Conservation (phyloP, 805 yeast species). For the Kazachstania viticola region DNA sequence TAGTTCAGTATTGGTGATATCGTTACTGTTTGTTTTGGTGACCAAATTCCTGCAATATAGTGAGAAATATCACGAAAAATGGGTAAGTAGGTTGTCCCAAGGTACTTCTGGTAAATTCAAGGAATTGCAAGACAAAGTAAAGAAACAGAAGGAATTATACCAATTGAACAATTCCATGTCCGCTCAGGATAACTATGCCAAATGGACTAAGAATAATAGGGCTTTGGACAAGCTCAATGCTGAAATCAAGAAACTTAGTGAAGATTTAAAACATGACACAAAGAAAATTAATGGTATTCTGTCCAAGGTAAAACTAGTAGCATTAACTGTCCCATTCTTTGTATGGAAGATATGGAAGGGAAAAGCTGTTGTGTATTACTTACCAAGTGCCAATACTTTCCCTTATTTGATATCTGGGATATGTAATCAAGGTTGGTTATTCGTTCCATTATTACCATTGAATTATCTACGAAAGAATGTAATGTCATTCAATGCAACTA, state of each 20-base stretch:
- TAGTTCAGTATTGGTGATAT: slow-evolving; percentile 11
- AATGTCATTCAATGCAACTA: too few species aligned
- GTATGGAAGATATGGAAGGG: slow-evolving; percentile 25
- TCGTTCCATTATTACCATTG: slow-evolving; percentile 18
- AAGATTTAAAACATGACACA: slow-evolving; percentile 22
- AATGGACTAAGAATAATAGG: slow-evolving; percentile 88
- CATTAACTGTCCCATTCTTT: slow-evolving; percentile 24
- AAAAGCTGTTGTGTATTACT: slow-evolving; percentile 19
- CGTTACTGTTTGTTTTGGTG: slow-evolving; percentile 12
- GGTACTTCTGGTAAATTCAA: slow-evolving; percentile 18
- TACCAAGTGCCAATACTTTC: slow-evolving; percentile 19
- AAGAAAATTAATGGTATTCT: slow-evolving; percentile 6
- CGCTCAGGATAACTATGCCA: slow-evolving; percentile 91
- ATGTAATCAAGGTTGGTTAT: slow-evolving; percentile 25
- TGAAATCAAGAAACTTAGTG: slow-evolving; percentile 37
- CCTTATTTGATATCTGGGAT: slow-evolving; percentile 23
- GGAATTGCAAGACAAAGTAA: slow-evolving; percentile 25
- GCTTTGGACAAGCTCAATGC: slow-evolving; percentile 44
- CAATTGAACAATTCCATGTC: slow-evolving; percentile 49
- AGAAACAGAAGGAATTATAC: slow-evolving; percentile 37
- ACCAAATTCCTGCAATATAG: slow-evolving; percentile 17
- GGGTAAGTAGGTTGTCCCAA: slow-evolving; percentile 7
- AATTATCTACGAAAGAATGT: slow-evolving; percentile 3
- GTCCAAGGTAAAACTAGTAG: slow-evolving; percentile 13
- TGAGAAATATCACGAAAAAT: slow-evolving; percentile 11